Conservation (phyloP, 768 basidiomycete species). For the Crucibulum laeve region DNA sequence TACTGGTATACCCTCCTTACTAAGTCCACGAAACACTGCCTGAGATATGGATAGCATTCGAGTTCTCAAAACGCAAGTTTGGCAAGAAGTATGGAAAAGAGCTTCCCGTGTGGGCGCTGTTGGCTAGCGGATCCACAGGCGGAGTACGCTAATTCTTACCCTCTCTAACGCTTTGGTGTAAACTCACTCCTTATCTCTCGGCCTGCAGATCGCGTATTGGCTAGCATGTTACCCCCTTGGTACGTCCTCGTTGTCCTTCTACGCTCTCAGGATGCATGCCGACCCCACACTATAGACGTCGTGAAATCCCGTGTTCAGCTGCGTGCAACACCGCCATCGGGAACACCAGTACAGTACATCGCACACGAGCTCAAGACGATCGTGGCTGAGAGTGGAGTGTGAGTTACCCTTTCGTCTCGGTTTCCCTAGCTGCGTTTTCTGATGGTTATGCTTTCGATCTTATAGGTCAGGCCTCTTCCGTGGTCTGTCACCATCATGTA, state of each 20-base stretch:
- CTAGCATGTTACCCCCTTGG: conserved; percentile 87
- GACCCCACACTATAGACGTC: conserved; percentile 50
- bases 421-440: not conserved
- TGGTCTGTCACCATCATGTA: conserved; percentile 74
- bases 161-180: not conserved
- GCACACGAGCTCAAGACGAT: conserved; percentile 61
- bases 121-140: conserved; percentile 80
- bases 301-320: conserved; percentile 90
- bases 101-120: conserved; percentile 80
- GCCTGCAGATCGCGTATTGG: conserved; percentile 82
- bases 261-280: not conserved
- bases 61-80: conserved; percentile 83
- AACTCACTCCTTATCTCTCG: conserved; percentile 3
- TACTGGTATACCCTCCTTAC: conserved; percentile 35
- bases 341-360: conserved; percentile 77
- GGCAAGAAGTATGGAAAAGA: conserved; percentile 55
- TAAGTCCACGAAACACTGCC: conserved; percentile 1
- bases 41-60: conserved; percentile 55
- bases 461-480: conserved; percentile 61
- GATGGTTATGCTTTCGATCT: not conserved
- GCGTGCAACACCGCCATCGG: conserved; percentile 64
- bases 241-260: conserved; percentile 22
- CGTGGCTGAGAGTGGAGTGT: conserved; percentile 71
- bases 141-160: conserved; percentile 43
- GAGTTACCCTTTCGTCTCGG: conserved; percentile 19